Base-by-base conservation (phyloP, 306 rosid species). In the Malus sylvestris region DNA sequence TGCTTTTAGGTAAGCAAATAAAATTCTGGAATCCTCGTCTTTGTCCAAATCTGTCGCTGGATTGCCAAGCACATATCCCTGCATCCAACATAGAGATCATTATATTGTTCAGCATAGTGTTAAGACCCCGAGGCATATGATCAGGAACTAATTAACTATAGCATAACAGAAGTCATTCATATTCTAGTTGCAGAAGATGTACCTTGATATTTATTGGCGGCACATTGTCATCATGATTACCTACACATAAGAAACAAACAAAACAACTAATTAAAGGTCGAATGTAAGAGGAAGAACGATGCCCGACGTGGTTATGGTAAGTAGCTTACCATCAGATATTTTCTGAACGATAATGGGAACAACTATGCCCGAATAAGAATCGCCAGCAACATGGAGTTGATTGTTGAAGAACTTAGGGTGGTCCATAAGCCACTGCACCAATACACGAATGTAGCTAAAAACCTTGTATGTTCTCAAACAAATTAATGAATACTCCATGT, bases 341-440 rank as follows among this genome's bases (percentile, higher is more conserved):
- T 63, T 14, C 14, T 74, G 76, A 76, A 71, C 15, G 5, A 83
- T 11, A 3, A 74, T 73, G 32, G 83, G 78, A 68, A 83, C 30
- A 44, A 67, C 15, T 23, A 79, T 70, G 35, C 87, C 87, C 1
- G 84, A 76, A 76, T 80, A 83, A 15, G 87, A 80, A 83, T 83
- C 87, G 16, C 84, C 84, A 5, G 60, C 46, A 15, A 83, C 12
- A 72, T 72, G 80, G 32, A 83, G 72, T 10, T 81, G 73, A 72
- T 83, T 77, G 10, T 76, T 27, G 22, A 40, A 7, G 46, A 72
- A 79, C 33, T 44, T 53, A 49, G 67, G 66, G 29, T 71, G 81
- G 25, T 23, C 53, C 58, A 33, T 46, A 23, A 78, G 66, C 76
- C 76, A 78, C 81, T 78, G 81, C 65, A 49, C 35, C 44, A 33